Evolutionary conservation across 2,329 filamentous ascomycete species (phyloP).

Genomic region (Diatrype stigma): DNA sequence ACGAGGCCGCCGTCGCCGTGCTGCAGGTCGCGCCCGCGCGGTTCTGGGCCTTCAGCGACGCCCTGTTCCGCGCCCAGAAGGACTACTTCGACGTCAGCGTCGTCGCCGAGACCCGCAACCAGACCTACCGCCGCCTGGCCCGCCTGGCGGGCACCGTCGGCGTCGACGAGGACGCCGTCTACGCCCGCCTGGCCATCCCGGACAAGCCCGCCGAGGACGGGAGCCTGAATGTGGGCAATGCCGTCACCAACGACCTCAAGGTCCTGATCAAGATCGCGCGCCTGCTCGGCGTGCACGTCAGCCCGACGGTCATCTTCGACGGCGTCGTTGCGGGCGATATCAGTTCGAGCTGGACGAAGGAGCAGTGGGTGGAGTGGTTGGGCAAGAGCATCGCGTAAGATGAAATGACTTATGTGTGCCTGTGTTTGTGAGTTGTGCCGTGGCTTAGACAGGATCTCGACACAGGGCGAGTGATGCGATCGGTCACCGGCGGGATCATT

Average conservation of each 20-base stretch:
- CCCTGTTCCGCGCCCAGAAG: conserved; percentile 61
- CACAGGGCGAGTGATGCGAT: no score
- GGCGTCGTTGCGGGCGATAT: conserved; percentile 77
- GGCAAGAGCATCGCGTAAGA: conserved; percentile 49
- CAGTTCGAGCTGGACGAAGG: conserved; percentile 70
- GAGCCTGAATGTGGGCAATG: conserved; percentile 72
- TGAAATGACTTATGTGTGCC: no score
- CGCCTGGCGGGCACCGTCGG: conserved; percentile 68
- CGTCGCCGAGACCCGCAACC: conserved; percentile 78
- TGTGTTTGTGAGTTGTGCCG: no score
- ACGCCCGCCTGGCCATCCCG: conserved; percentile 62
- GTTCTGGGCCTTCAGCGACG: conserved; percentile 76
- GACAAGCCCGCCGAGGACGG: conserved; percentile 65
- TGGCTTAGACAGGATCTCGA: no score
- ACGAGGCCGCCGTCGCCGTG: conserved; percentile 83
- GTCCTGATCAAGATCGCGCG: conserved; percentile 75
- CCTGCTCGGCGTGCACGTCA: conserved; percentile 80
- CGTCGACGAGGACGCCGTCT: conserved; percentile 66
- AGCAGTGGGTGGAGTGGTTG: conserved; percentile 86
- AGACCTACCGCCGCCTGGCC: conserved; percentile 76
- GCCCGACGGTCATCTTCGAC: conserved; percentile 85
- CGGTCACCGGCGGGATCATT: no score
- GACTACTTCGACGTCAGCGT: conserved; percentile 82
- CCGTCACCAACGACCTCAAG: conserved; percentile 82
- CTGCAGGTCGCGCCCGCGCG: conserved; percentile 63